Base-by-base conservation (phyloP, 2,329 filamentous ascomycete genomes). In the Sordariomycetes sp. region DNA sequence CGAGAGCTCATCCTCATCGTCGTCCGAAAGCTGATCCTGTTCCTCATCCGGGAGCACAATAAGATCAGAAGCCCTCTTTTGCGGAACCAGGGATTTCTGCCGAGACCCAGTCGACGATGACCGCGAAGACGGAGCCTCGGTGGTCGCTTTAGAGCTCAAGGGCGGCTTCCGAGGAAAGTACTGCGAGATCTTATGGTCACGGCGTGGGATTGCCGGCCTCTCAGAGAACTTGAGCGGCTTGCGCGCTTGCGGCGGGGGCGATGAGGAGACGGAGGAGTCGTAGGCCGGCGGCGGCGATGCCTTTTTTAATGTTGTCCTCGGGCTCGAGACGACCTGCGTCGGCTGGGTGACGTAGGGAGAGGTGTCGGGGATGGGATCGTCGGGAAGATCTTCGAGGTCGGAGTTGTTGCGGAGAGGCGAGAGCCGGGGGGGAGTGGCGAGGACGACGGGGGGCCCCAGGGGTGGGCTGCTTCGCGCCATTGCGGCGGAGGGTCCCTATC, bases 161-260 rank as follows among this genome's bases (percentile, higher is more conserved):
- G 52, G 42, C 20, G 55, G 52, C 15, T 52, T 52, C 13, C 52
- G 74, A 61, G 81, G 79, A 64, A 87, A 92, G 10, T 77, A 69
- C 0, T 90, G 95, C 7, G 90, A 87, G 52, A 84, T 79, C 32
- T 90, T 88, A 39, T 89, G 87, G 74, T 95, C 86, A 52, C 81
- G 71, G 45, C 45, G 45, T 7, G 45, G 45, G 45, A 24, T 62
- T 28, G 65, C 57, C 32, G 55, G 65, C 63, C 57, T 64, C 67
- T 67, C 62, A 66, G 96, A 2, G 91, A 96, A n/a, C 89, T 89
- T 34, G 86, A 85, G 2, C 96, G 45, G 55, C 20, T 35, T 56
- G 91, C 68, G 96, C 91, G 58, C 96, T 67, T 20, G 74, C 64
- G 36, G 74, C 72, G 28, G 69, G 63, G 10, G 74, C 0, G 78